Base-by-base conservation (phyloP, 2,329 filamentous ascomycete species). In the Trichoderma citrinoviride region DNA sequence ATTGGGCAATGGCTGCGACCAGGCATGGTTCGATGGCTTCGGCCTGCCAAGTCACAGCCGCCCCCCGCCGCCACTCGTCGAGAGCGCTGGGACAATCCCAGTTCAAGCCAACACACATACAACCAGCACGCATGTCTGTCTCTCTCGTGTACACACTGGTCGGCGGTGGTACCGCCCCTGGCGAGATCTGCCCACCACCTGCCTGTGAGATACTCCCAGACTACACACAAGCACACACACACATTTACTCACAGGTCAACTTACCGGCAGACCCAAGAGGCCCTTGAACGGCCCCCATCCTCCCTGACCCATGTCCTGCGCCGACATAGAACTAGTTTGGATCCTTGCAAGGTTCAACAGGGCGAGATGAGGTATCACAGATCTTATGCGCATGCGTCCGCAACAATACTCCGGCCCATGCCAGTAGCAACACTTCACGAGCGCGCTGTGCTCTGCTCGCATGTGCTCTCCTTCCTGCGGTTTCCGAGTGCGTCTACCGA, bases 281-380 rank as follows among this genome's bases (percentile, higher is more conserved):
- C 44, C 27, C 63, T 49, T 47, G 63, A 52, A 53, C 33, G 33
- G 33, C 33, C 33, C 33, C 33, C 33, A 37, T 17, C 25, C 57
- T 37, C 66, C 70, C 67, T 57, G 64, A 44, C 43, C 67, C 65
- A 60, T 66, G 65, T 60, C 65, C 60, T 56, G 61, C 47, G 47
- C 61, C 61, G 41, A 64, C 61, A 56, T 52, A 56, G 61, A 27
- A 27, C 61, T 64, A 64, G 43, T 54, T 50, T 41, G 53, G 46
- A 60, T 21, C 54, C 65, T 64, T 58, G 63, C 65, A 50, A 67
- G 70, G 73, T 74, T 69, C 66, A 69, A 72, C 71, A 72, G 75
- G 72, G 71, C 74, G 72, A 77, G 75, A 77, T 77, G 75, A 75
- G 69, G 77, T 77, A 68, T 70, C 74, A 78, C 77, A 77, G 75